Conservation (phyloP, 1,139 yeast species). For the Zygoascus meyerae region DNA sequence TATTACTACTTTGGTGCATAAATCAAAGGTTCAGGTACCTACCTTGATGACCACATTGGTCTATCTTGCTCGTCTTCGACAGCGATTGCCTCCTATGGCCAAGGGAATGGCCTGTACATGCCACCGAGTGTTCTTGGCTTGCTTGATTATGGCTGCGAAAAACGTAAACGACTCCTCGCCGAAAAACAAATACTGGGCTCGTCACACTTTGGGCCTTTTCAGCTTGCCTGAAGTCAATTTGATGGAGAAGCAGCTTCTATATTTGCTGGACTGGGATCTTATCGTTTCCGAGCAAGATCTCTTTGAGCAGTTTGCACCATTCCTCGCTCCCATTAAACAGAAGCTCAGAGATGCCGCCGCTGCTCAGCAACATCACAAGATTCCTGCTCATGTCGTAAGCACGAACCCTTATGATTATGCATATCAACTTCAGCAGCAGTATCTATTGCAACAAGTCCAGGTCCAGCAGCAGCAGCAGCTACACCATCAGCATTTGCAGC, state of each 20-base stretch:
- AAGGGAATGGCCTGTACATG: constrained; percentile 91
- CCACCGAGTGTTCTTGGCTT: constrained; percentile 85
- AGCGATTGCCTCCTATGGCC: constrained; percentile 78
- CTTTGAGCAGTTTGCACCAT: constrained; percentile 61
- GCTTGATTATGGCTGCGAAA: constrained; percentile 84
- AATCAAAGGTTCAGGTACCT: constrained; percentile 91
- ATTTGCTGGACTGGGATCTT: constrained; percentile 79
- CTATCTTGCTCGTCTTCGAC: constrained; percentile 69
- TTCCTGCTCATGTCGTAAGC: constrained; percentile 1
- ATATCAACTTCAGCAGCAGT: constrained; percentile 10
- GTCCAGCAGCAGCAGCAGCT: constrained; percentile 6
- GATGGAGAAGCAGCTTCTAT: constrained; percentile 82
- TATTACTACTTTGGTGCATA: constrained; percentile 63
- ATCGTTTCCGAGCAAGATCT: constrained; percentile 65
- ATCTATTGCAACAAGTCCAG: constrained; percentile 9
- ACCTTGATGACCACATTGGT: constrained; percentile 89
- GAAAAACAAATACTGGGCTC: constrained; percentile 92
- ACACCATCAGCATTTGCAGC: constrained; percentile 10
- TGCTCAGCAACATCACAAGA: constrained; percentile 9
- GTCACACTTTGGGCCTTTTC: constrained; percentile 79
- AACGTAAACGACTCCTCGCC: constrained; percentile 90
- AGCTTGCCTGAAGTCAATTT: constrained; percentile 75
- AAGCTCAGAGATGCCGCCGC: constrained; percentile 21
- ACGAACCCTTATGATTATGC: constrained; percentile 7
- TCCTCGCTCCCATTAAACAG: constrained; percentile 63